Evolutionary conservation across 2,329 filamentous ascomycete genomes (phyloP).

Genomic region (Neonectria sp.): DNA sequence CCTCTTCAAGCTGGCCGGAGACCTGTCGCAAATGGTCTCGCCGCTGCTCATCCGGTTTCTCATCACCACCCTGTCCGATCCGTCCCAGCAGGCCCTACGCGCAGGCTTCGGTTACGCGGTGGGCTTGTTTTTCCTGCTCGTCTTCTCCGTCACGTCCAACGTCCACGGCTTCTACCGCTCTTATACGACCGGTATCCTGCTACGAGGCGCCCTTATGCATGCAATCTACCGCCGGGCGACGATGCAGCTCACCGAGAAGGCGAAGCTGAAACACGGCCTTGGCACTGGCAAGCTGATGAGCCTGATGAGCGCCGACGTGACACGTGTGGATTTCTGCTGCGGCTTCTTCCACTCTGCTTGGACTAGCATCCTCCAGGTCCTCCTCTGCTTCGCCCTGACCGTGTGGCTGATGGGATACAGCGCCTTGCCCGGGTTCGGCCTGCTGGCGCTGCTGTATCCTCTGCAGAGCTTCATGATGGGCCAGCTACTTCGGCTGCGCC

Average conservation of each 20-base stretch:
- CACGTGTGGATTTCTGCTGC: slow-evolving; percentile 51
- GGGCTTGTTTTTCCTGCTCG: slow-evolving; percentile 44
- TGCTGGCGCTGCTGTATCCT: slow-evolving; percentile 44
- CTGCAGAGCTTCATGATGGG: slow-evolving; percentile 43
- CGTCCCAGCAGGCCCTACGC: slow-evolving; percentile 26
- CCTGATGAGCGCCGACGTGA: slow-evolving; percentile 52
- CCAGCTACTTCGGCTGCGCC: slow-evolving; percentile 41
- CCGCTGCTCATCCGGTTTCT: slow-evolving; percentile 46
- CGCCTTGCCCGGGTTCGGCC: slow-evolving; percentile 45
- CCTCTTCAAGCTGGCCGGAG: slow-evolving; percentile 45
- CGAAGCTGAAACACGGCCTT: slow-evolving; percentile 35
- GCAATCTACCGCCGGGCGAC: slow-evolving; percentile 42
- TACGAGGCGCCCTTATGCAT: slow-evolving; percentile 41
- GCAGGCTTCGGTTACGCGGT: slow-evolving; percentile 45
- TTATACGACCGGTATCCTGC: slow-evolving; percentile 37
- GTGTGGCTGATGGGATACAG: slow-evolving; percentile 46
- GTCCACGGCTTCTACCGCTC: slow-evolving; percentile 48
- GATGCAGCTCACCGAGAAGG: slow-evolving; percentile 36
- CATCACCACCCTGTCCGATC: slow-evolving; percentile 40
- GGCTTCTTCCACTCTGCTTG: slow-evolving; percentile 51
- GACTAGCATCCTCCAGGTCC: slow-evolving; percentile 51
- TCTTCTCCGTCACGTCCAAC: slow-evolving; percentile 44
- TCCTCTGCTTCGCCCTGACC: slow-evolving; percentile 42
- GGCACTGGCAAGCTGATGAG: slow-evolving; percentile 50
- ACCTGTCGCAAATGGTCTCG: slow-evolving; percentile 37